Percentiles rank a stretch among this genome's conserved stretches.
These are phyloP conservation scores for Colletotrichum spinosum DNA, from an alignment of 2,329 filamentous ascomycete species.

Conservation along the genomic window DNA sequence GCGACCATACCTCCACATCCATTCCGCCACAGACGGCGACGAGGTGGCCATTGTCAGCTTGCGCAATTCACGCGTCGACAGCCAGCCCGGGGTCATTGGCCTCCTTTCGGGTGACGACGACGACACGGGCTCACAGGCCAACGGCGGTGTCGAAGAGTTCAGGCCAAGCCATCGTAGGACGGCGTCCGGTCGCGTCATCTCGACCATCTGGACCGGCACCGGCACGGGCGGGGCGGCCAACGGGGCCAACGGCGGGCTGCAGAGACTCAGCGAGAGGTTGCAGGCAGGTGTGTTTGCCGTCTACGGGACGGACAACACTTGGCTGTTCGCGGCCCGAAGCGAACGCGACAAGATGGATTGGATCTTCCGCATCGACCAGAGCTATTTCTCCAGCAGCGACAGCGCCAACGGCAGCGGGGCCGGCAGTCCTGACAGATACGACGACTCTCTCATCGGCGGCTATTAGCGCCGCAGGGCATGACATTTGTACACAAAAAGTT, in stretches of 20 bases:
- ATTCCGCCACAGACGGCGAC: constrained; percentile 86
- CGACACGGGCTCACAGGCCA: constrained; percentile 44
- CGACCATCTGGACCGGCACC: constrained; percentile 65
- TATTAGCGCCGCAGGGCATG: constrained; percentile 4
- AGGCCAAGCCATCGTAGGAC: constrained; percentile 62
- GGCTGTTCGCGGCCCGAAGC: constrained; percentile 89
- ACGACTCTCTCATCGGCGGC: constrained; percentile 34
- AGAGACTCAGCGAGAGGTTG: constrained; percentile 67
- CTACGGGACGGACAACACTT: constrained; percentile 94
- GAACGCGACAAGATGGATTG: constrained; percentile 96
- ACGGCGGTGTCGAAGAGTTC: constrained; percentile 51
- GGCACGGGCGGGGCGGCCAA: constrained; percentile 47
- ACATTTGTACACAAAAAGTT: too few relatives aligned
- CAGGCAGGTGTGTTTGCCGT: constrained; percentile 89
- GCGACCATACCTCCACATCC: constrained; percentile 90
- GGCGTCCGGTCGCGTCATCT: constrained; percentile 64
- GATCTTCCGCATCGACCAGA: constrained; percentile 95
- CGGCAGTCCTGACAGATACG: constrained; percentile 47
- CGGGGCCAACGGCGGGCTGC: constrained; percentile 54
- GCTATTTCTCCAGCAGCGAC: constrained; percentile 64
- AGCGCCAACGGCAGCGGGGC: constrained; percentile 53
- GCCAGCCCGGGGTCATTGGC: constrained; percentile 86
- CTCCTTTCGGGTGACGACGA: constrained; percentile 70
- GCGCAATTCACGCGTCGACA: constrained; percentile 90
- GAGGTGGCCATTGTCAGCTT: constrained; percentile 92